These are phyloP conservation scores for Trichoderma sp. DNA, from an alignment of 2,329 filamentous ascomycete species.

Conservation along the genomic window DNA sequence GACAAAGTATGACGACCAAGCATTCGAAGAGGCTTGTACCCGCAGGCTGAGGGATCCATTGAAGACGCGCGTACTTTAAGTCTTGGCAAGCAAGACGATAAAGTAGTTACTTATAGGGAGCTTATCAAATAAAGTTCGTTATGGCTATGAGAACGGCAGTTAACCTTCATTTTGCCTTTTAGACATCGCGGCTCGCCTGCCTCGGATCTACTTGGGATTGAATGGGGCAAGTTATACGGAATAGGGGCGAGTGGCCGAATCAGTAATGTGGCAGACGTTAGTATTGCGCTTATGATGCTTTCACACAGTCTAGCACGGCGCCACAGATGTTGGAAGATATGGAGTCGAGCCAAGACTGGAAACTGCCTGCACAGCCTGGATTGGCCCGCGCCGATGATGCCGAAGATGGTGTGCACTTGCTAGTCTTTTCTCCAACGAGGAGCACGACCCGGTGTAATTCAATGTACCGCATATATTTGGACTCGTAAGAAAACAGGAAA, in stretches of 20 bases:
- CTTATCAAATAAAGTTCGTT: neutral
- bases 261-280: neutral
- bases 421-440: neutral
- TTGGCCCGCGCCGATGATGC: conserved; percentile 13
- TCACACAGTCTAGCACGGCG: neutral
- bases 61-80: conserved; percentile 7
- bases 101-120: neutral
- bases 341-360: conserved; percentile 21
- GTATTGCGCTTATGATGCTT: neutral
- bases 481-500: neutral
- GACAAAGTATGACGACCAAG: neutral
- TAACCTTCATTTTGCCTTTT: conserved; percentile 1
- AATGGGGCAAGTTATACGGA: neutral
- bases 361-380: conserved; percentile 9
- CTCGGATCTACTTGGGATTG: neutral
- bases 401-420: neutral
- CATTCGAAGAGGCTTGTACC: neutral
- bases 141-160: neutral
- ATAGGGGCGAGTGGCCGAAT: neutral
- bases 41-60: conserved; percentile 5
- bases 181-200: neutral
- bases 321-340: neutral
- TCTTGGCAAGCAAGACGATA: neutral
- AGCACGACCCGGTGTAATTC: neutral
- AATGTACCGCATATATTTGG: neutral